These are phyloP conservation scores for Colletotrichum higginsianum DNA, from an alignment of 2,329 filamentous ascomycete genomes.

Conservation along the genomic window DNA sequence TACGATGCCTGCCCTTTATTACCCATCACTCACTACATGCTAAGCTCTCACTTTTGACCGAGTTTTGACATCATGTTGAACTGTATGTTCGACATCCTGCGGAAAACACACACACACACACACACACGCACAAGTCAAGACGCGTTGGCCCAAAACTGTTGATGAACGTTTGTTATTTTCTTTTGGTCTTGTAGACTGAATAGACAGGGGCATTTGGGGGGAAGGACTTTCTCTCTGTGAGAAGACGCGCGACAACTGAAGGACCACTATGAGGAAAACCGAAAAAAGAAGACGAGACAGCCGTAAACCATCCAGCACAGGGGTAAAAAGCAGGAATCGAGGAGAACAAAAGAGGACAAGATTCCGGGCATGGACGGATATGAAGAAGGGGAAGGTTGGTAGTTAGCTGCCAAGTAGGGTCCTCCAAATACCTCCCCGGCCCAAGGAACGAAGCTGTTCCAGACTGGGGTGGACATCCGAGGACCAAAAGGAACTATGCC, in stretches of 20 bases:
- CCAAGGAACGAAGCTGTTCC: constrained; percentile 19
- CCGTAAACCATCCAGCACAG: constrained; percentile 44
- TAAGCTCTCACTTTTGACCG: too few relatives aligned
- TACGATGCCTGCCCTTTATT: background rate
- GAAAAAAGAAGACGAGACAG: constrained; percentile 43
- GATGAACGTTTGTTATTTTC: constrained; percentile 44
- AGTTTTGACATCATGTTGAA: too few relatives aligned
- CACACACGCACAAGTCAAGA: background rate
- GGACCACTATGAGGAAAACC: constrained; percentile 42
- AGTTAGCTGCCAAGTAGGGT: constrained; percentile 38
- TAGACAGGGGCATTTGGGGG: constrained; percentile 42
- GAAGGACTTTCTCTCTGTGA: constrained; percentile 40
- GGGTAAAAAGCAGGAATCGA: constrained; percentile 38
- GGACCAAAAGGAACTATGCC: constrained; percentile 50
- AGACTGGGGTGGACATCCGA: constrained; percentile 37
- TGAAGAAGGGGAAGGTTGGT: constrained; percentile 34
- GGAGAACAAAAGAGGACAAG: constrained; percentile 37
- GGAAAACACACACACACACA: background rate
- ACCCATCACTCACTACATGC: background rate
- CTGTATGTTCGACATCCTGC: background rate
- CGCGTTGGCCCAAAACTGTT: constrained; percentile 2
- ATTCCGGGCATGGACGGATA: constrained; percentile 33
- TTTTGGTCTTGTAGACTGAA: constrained; percentile 43
- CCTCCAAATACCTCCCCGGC: constrained; percentile 21
- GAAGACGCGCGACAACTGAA: constrained; percentile 40